Evolutionary conservation across 2,329 filamentous ascomycete species (phyloP).

Genomic region (Hortaea werneckii): DNA sequence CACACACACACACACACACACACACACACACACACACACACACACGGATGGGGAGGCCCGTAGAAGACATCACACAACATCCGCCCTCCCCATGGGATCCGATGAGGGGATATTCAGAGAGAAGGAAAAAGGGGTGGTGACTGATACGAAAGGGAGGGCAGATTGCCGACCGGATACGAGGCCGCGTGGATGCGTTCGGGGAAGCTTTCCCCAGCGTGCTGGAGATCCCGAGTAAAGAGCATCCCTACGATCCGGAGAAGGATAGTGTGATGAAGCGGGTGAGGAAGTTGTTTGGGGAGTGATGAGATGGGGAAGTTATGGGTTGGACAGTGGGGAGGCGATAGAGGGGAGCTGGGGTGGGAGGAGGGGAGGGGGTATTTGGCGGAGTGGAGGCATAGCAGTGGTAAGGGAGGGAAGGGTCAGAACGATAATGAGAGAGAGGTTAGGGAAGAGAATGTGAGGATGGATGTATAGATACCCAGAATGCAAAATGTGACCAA

Average conservation of each 20-base stretch:
- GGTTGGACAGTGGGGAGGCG: neutral
- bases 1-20: too few relatives aligned
- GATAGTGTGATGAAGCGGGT: conserved; percentile 93
- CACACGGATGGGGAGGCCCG: too few relatives aligned
- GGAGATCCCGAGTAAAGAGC: conserved; percentile 97
- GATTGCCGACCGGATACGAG: conserved; percentile 89
- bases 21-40: neutral
- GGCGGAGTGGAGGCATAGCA: neutral
- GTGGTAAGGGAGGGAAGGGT: too few relatives aligned
- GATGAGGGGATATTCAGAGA: neutral
- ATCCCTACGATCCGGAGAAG: conserved; percentile 97
- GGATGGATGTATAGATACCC: too few relatives aligned
- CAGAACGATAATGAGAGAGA: too few relatives aligned
- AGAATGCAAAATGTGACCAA: too few relatives aligned
- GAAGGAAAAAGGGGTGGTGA: neutral
- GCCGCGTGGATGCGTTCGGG: conserved; percentile 81
- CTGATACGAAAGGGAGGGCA: conserved; percentile 31
- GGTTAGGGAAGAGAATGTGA: too few relatives aligned
- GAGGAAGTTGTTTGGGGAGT: conserved; percentile 62
- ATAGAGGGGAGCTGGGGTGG: neutral
- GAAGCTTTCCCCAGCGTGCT: conserved; percentile 92
- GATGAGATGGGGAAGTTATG: conserved; percentile 1
- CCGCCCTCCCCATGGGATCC: too few relatives aligned
- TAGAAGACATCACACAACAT: too few relatives aligned
- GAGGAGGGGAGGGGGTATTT: neutral